A percentile compares a stretch with the other conserved stretches of the same genome.
phyloP scores from a whole-genome alignment of 2,329 filamentous ascomycete species.

The Neonectria ditissima region DNA sequence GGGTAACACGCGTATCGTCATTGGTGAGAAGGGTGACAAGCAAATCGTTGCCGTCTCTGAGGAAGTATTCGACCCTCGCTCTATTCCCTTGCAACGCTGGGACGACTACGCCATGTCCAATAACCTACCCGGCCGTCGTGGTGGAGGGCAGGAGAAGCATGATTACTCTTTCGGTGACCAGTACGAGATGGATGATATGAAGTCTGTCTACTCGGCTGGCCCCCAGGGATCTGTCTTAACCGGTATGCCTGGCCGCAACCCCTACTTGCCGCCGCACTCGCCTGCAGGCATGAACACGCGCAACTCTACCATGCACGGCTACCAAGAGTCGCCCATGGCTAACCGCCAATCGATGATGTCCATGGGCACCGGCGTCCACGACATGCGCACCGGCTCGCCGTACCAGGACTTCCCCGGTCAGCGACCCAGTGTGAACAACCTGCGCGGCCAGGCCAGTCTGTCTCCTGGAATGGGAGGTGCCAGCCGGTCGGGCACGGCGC shows the following conservation, averaged over 20 bases:
- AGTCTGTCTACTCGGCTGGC: conserved; percentile 93
- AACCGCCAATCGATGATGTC: conserved; percentile 81
- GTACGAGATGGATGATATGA: conserved; percentile 98
- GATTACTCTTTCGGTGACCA: conserved; percentile 77
- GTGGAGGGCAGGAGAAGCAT: conserved; percentile 73
- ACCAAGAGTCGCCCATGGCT: conserved; percentile 63
- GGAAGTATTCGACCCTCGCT: conserved; percentile 89
- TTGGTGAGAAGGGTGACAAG: conserved; percentile 92
- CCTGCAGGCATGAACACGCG: conserved; percentile 73
- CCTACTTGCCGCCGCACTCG: conserved; percentile 86
- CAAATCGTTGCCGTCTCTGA: conserved; percentile 88
- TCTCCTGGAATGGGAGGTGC: conserved; percentile 57
- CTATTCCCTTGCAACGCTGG: conserved; percentile 95
- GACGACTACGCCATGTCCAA: conserved; percentile 93
- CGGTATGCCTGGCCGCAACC: conserved; percentile 78
- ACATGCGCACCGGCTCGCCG: conserved; percentile 65
- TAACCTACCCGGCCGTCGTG: conserved; percentile 90
- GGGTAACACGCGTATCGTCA: conserved; percentile 98
- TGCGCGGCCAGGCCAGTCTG: conserved; percentile 60
- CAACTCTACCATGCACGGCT: conserved; percentile 59
- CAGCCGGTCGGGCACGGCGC: conserved; percentile 57
- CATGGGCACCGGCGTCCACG: conserved; percentile 61
- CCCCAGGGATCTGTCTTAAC: conserved; percentile 89
- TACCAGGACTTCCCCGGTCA: conserved; percentile 67
- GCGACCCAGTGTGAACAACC: conserved; percentile 73